Evolutionary conservation across 163 green algal genomes (phyloP), one percentile per base, ranked within the genome.

Genomic region (Scenedesmus sp.): DNA sequence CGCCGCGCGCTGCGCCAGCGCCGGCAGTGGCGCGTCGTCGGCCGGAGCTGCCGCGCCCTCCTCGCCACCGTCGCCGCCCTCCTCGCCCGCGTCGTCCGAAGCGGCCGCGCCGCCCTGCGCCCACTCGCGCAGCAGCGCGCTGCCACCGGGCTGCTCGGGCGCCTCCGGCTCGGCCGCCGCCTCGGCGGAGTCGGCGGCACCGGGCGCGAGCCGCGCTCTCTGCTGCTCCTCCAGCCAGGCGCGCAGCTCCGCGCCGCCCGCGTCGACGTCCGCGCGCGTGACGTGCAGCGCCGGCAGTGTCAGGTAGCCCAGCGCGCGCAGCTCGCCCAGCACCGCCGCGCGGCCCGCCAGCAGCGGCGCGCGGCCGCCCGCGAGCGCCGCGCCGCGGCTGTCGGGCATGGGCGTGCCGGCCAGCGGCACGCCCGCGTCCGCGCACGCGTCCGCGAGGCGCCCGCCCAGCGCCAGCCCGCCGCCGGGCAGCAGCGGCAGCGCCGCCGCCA

Each of bases 381-480:
- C 39, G 7, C 10, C 39, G 39, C 39, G 7, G 39, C 39, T 10
- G 39, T 6, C 10, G n/a, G n/a, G n/a, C n/a, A n/a, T n/a, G n/a
- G n/a, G n/a, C n/a, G n/a, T n/a, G n/a, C 58, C 72, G 48, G 47
- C 58, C 15, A 80, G 50, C 2, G 47, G 17, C 44, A 80, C 72
- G 26, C 72, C 72, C 17, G 60, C 60, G 24, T 45, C 33, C 13
- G 15, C 34, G 28, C 51, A 66, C 28, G 72, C 72, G 14, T 14
- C 48, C 33, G 17, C 17, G 1, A 70, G 57, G 31, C 36, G 28
- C 24, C 74, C 62, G 13, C 15, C 51, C 50, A 58, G 34, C 11
- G 74, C 74, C 15, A 73, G 34, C 10, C 47, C 74, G 53, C 74
- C 62, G 3, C 62, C 72, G 28, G 72, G 72, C 31, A 80, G 72